phyloP scores from a whole-genome alignment of 1,284 basidiomycete genomes.

The Cryptococcus deneoformans region DNA sequence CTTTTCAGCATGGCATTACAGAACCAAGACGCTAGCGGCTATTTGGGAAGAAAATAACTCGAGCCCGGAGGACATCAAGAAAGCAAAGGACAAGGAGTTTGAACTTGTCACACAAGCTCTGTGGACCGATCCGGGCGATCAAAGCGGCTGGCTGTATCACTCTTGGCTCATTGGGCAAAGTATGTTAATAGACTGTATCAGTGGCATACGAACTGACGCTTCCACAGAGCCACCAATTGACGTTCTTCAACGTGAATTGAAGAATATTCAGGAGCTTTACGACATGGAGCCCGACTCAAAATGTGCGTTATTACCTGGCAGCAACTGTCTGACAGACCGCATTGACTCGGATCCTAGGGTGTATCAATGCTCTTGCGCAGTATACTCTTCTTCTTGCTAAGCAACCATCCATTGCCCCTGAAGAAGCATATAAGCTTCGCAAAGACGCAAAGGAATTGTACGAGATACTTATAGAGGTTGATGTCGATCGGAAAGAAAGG shows the following conservation, averaged over 20 bases:
- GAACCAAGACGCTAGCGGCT: conserved; percentile 73
- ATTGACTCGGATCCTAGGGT: conserved; percentile 59
- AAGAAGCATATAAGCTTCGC: conserved; percentile 14
- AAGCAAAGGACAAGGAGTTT: conserved; percentile 74
- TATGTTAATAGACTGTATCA: conserved; percentile 37
- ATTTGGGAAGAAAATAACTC: conserved; percentile 63
- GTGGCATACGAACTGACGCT: background rate
- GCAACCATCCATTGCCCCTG: conserved; percentile 3
- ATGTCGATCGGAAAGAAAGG: conserved; percentile 42
- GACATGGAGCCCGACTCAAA: conserved; percentile 90
- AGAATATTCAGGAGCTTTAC: conserved; percentile 77
- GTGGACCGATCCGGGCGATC: conserved; percentile 95
- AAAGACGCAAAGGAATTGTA: conserved; percentile 34
- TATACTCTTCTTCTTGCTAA: conserved; percentile 54
- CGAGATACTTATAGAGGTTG: conserved; percentile 37
- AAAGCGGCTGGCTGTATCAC: conserved; percentile 98
- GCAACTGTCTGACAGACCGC: background rate
- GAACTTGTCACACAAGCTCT: conserved; percentile 90
- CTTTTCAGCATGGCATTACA: conserved; percentile 98
- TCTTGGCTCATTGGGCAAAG: conserved; percentile 86
- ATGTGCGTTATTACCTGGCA: conserved; percentile 58
- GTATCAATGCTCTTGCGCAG: conserved; percentile 84
- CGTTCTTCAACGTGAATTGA: conserved; percentile 73
- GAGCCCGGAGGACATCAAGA: conserved; percentile 43
- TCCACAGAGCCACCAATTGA: conserved; percentile 57